Evolutionary conservation across 257 asterid species (phyloP).

Genomic region (Lantana camara): DNA sequence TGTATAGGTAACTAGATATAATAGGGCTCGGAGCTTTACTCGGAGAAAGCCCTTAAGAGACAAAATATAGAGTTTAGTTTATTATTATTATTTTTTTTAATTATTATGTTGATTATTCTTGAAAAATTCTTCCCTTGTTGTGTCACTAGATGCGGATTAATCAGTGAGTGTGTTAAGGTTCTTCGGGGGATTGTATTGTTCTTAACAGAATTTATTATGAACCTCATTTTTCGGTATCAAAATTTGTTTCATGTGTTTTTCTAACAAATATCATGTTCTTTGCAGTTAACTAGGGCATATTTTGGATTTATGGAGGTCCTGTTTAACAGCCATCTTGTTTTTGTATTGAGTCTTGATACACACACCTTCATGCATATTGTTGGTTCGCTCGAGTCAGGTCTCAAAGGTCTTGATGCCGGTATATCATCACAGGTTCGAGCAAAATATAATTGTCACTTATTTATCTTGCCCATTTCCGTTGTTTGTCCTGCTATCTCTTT

Average conservation of each 20-base stretch:
- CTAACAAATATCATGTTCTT: conserved; percentile 26
- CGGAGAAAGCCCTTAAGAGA: conserved; percentile 11
- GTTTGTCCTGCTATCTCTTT: background rate
- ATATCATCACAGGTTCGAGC: conserved; percentile 82
- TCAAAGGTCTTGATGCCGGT: conserved; percentile 85
- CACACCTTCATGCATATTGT: conserved; percentile 82
- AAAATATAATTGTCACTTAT: background rate
- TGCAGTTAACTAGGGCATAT: conserved; percentile 94
- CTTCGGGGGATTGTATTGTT: background rate
- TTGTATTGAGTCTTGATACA: conserved; percentile 74
- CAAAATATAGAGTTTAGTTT: background rate
- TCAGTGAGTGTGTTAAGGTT: background rate
- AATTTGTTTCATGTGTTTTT: conserved; percentile 22
- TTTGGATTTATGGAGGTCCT: conserved; percentile 89
- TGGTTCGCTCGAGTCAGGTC: conserved; percentile 95
- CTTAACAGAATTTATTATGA: background rate
- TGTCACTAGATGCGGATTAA: conserved; percentile 20
- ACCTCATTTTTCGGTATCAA: conserved; percentile 6
- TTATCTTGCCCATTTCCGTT: background rate
- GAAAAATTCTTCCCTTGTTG: background rate
- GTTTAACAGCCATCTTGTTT: conserved; percentile 74
- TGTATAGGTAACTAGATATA: conserved; percentile 14
- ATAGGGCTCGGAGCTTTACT: conserved; percentile 7
- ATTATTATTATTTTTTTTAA: background rate
- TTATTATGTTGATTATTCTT: background rate